Base-by-base conservation (phyloP, 1,139 yeast genomes). In the Sugiyamaella grinbergsii region DNA sequence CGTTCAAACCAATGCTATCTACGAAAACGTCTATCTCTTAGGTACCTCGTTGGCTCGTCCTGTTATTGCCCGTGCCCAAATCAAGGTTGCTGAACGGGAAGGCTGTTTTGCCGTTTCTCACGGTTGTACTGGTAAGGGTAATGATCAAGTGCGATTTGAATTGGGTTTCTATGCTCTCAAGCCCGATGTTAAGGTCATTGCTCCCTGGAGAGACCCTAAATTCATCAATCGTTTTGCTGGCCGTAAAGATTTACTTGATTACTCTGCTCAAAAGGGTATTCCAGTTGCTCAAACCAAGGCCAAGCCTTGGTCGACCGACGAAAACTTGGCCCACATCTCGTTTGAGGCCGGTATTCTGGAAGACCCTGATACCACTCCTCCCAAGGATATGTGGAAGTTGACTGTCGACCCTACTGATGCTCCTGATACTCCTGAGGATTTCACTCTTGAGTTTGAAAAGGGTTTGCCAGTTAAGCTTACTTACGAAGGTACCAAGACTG, bases 71-170 rank as follows among this genome's bases (percentile, higher is more conserved):
- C 84, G 91, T 75, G 98, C 98, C 46, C 98, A 93, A 76, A 93
- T 93, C 68, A 81, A 86, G 67, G 97, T 89, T 60, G 98, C 98
- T 57, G 95, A 90, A 76, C 82, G 87, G 67, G 93, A 94, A 72
- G 97, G 97, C 54, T 93, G 98, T 80, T 90, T 91, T 65, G 98
- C 98, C 50, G 98, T 93, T 51, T 83, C 96, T 48, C 98, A 93
- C 72, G 98, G 98, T 58, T 93, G 98, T 77, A 93, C 98, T 62
- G 98, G 98, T 77, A 93, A 93, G 78, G 98, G 98, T 76, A 93
- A 93, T 71, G 98, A 93, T 74, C 98, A 93, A 77, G 98, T 93
- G 61, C 85, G 98, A 75, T 93, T 93, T 70, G 98, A 93, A 76
- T 79, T 93, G 61, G 86, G 95, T 8, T 93, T 91, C 80, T 93